Evolutionary conservation across 371 early-diverging fungal genomes (phyloP).

Genomic region (Mucor circinelloides): DNA sequence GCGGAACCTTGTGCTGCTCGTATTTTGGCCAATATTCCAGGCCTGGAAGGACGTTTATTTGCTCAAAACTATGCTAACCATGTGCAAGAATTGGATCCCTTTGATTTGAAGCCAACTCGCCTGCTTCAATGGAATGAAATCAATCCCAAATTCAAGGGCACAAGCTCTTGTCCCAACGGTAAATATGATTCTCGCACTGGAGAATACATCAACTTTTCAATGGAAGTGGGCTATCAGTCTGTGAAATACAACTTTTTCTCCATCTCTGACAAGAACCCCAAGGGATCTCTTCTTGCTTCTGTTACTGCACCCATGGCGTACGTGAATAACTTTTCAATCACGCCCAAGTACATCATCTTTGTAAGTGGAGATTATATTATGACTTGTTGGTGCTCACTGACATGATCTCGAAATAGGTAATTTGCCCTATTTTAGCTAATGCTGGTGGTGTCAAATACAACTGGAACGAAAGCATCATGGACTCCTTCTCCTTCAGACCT

Average conservation of each 20-base stretch:
- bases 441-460: slow-evolving; percentile 64
- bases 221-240: slow-evolving; percentile 70
- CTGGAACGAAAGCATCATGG: slow-evolving; percentile 71
- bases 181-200: slow-evolving; percentile 68
- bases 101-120: slow-evolving; percentile 69
- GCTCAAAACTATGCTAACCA: slow-evolving; percentile 62
- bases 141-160: slow-evolving; percentile 72
- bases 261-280: slow-evolving; percentile 58
- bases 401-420: slow-evolving; percentile 17
- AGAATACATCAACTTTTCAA: slow-evolving; percentile 72
- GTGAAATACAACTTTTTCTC: slow-evolving; percentile 69
- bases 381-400: not conserved
- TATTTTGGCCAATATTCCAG: slow-evolving; percentile 51
- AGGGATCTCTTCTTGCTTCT: slow-evolving; percentile 63
- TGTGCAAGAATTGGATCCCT: slow-evolving; percentile 74
- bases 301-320: slow-evolving; percentile 67
- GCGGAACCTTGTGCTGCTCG: slow-evolving; percentile 60
- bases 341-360: slow-evolving; percentile 70
- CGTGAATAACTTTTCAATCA: slow-evolving; percentile 74
- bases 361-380: slow-evolving; percentile 24
- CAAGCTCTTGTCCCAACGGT: slow-evolving; percentile 71
- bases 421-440: slow-evolving; percentile 56
- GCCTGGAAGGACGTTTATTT: slow-evolving; percentile 57
- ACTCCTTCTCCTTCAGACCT: slow-evolving; percentile 62
- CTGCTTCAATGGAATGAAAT: slow-evolving; percentile 65